Evolutionary conservation across 2,329 filamentous ascomycete species (phyloP).

Genomic region (Arthrobotrys conoides): DNA sequence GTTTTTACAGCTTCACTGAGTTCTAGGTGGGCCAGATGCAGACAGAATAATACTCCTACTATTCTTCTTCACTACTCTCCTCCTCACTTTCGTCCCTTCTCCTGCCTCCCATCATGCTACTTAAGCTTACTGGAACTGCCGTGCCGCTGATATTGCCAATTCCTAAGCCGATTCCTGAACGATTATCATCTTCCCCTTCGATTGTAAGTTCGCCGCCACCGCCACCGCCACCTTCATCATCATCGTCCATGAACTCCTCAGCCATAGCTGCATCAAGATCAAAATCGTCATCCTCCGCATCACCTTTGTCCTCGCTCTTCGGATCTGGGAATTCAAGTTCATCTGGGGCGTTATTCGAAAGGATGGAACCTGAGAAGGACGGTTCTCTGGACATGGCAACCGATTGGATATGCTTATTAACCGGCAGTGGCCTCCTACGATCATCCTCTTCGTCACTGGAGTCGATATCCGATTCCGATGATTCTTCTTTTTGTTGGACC

Average conservation of each 20-base stretch:
- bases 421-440: slow-evolving; percentile 30
- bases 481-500: slow-evolving; percentile 34
- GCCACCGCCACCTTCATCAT: slow-evolving; percentile 29
- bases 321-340: slow-evolving; percentile 55
- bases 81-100: slow-evolving; percentile 48
- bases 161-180: slow-evolving; percentile 39
- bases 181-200: slow-evolving; percentile 48
- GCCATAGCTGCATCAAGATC: slow-evolving; percentile 34
- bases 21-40: not conserved
- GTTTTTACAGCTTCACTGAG: not conserved
- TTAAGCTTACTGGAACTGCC: slow-evolving; percentile 33
- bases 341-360: slow-evolving; percentile 44
- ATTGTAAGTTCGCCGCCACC: slow-evolving; percentile 42
- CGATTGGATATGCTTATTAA: slow-evolving; percentile 46
- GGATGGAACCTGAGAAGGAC: slow-evolving; percentile 48
- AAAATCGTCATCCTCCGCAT: slow-evolving; percentile 45
- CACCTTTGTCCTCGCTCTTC: slow-evolving; percentile 54
- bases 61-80: slow-evolving; percentile 58
- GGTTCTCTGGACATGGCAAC: slow-evolving; percentile 51
- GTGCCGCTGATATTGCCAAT: slow-evolving; percentile 26
- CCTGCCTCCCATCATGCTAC: slow-evolving; percentile 33
- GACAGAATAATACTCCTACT: not conserved
- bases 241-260: slow-evolving; percentile 43
- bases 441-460: slow-evolving; percentile 46
- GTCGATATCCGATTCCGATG: slow-evolving; percentile 50